phyloP scores from a whole-genome alignment of 257 asterid species.

The Jasminum sambac region DNA sequence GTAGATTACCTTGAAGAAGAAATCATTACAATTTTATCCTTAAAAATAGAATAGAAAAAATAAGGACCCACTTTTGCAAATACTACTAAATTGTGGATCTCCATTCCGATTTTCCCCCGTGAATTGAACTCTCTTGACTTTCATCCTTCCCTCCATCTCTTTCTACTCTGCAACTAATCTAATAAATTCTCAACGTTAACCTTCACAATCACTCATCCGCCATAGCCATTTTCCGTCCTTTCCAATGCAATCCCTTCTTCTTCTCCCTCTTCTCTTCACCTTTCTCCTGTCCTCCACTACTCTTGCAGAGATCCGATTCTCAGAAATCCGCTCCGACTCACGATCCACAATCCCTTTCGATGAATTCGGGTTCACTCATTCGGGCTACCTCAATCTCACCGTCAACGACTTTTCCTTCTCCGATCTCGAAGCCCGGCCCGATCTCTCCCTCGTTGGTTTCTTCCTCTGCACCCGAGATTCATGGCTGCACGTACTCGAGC shows the following conservation, averaged over 20 bases:
- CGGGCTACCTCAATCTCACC: conserved; percentile 75
- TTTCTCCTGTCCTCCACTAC: conserved; percentile 30
- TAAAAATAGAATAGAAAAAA: too few relatives aligned
- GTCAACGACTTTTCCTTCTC: conserved; percentile 44
- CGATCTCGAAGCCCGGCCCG: conserved; percentile 31
- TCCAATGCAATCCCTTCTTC: conserved; percentile 28
- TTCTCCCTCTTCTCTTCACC: conserved; percentile 24
- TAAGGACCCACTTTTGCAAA: neutral
- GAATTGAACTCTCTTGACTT: neutral
- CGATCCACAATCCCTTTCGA: conserved; percentile 71
- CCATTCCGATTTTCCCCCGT: neutral
- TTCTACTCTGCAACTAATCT: neutral
- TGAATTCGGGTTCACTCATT: conserved; percentile 86
- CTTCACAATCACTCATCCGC: neutral
- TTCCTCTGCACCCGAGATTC: conserved; percentile 80
- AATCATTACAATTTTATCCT: too few relatives aligned
- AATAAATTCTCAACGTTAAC: neutral
- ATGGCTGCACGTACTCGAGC: conserved; percentile 71
- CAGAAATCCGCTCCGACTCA: conserved; percentile 57
- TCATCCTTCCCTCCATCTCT: neutral
- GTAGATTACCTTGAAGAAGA: neutral
- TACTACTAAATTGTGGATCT: neutral
- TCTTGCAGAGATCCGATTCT: conserved; percentile 66
- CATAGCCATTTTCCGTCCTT: neutral
- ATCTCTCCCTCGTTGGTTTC: conserved; percentile 59